Evolutionary conservation across 2,329 filamentous ascomycete genomes (phyloP).

Genomic region (Alternaria conjuncta): DNA sequence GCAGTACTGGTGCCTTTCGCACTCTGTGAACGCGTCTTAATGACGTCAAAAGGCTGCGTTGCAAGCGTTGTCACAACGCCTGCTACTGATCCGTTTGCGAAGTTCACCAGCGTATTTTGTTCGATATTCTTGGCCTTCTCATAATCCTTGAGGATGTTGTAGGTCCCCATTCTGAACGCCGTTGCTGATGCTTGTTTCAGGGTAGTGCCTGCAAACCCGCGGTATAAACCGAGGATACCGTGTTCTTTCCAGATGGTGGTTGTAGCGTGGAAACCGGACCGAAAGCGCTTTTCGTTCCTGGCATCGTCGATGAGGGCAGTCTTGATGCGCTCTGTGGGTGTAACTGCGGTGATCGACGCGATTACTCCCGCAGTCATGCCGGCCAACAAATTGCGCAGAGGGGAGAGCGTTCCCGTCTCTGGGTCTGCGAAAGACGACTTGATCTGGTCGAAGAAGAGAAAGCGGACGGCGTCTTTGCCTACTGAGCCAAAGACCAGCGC

Average conservation of each 20-base stretch:
- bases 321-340: conserved; percentile 72
- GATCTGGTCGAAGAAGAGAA: conserved; percentile 70
- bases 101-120: conserved; percentile 62
- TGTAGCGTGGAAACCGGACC: conserved; percentile 59
- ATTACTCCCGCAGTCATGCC: conserved; percentile 69
- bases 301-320: conserved; percentile 71
- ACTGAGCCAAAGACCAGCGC: conserved; percentile 66
- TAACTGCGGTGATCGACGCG: conserved; percentile 69
- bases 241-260: conserved; percentile 58
- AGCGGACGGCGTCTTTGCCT: conserved; percentile 70
- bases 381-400: conserved; percentile 64
- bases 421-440: conserved; percentile 63
- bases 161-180: conserved; percentile 67
- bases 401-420: conserved; percentile 63
- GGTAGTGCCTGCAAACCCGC: conserved; percentile 66
- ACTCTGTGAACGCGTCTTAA: conserved; percentile 69
- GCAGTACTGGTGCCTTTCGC: conserved; percentile 63
- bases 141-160: conserved; percentile 69
- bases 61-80: conserved; percentile 66
- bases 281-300: conserved; percentile 57
- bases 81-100: conserved; percentile 66
- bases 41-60: conserved; percentile 68
- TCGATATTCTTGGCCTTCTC: conserved; percentile 56
- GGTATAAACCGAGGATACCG: conserved; percentile 63
- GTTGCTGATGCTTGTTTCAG: conserved; percentile 68